Evolutionary conservation across 2,329 filamentous ascomycete species (phyloP), one percentile per base, ranked within the genome.

Genomic region (Penicillium sp.): DNA sequence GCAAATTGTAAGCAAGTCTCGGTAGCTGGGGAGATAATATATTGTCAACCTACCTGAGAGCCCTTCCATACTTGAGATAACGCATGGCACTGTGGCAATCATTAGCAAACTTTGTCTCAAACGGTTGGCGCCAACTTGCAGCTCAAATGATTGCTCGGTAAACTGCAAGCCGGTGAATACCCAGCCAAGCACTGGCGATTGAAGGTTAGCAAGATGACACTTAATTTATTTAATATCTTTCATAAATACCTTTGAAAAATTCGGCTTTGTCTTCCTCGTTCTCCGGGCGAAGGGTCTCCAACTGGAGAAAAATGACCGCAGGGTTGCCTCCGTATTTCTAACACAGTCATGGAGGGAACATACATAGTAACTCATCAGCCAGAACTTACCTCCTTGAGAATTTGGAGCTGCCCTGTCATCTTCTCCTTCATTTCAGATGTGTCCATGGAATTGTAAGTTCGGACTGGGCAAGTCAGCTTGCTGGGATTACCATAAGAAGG

Each of bases 1-100:
- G n/a, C n/a, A 23, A 16, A 21, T 4, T 31, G n/a, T 27, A 19
- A 43, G 25, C 16, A 33, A 19, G n/a, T n/a, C 11, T 23, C 26
- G 10, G 14, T 26, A 19, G 35, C 7, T 19, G 6, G 10, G 6
- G 13, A 7, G 11, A 16, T 6, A 10, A 11, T 8, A 11, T 8
- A 35, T 0, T 43, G 4, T 37, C 13, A n/a, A 51, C 33, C 10
- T 80, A 82, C 60, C 76, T 83, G 64, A 80, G 84, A 23, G 79
- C 75, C 55, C 86, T 83, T 2, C 95, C 75, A 59, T 84, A 86
- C 54, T 87, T 83, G 47, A 92, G 82, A 62, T 91, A 85, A 64
- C 88, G 81, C 62, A 26, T 21, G 21, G 23, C 44, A 16, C 44
- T 46, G 25, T 26, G 26, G 4, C 4, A 10, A 14, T 23, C 29